phyloP scores from a whole-genome alignment of 2,329 filamentous ascomycete species.

The Waltergamsia citrina region DNA sequence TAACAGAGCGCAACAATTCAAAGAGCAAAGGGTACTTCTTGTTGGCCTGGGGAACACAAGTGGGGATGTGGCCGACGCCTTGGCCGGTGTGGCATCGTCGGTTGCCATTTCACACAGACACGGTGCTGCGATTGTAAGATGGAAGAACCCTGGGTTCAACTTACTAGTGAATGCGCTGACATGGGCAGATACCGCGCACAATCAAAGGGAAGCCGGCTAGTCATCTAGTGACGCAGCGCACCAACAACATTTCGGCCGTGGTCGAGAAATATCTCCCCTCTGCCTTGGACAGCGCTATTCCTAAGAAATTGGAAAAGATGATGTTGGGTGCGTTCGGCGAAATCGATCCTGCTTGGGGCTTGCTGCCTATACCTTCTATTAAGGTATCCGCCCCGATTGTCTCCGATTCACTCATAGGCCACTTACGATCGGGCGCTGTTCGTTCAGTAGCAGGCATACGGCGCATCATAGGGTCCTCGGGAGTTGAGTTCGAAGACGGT shows the following conservation, averaged over 20 bases:
- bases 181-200: slow-evolving; percentile 16
- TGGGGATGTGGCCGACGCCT: slow-evolving; percentile 16
- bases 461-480: slow-evolving; percentile 11
- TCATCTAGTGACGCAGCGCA: slow-evolving; percentile 20
- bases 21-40: slow-evolving; percentile 30
- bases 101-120: slow-evolving; percentile 1
- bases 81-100: slow-evolving; percentile 15
- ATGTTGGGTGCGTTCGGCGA: slow-evolving; percentile 9
- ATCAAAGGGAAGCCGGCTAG: slow-evolving; percentile 23
- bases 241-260: slow-evolving; percentile 17
- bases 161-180: no score
- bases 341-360: slow-evolving; percentile 16
- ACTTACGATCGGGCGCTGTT: slow-evolving; percentile 26
- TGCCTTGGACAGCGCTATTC: slow-evolving; percentile 10
- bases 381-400: slow-evolving; percentile 14
- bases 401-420: slow-evolving; percentile 15
- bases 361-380: slow-evolving; percentile 13
- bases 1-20: slow-evolving; percentile 18
- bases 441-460: slow-evolving; percentile 17
- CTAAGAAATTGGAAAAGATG: slow-evolving; percentile 7
- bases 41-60: slow-evolving; percentile 30
- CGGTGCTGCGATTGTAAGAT: slow-evolving; percentile 3
- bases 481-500: slow-evolving; percentile 19
- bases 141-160: neutral
- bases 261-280: slow-evolving; percentile 14